Conservation (phyloP, 176 grass and related monocot species). For the Urochloa ruziziensis region DNA sequence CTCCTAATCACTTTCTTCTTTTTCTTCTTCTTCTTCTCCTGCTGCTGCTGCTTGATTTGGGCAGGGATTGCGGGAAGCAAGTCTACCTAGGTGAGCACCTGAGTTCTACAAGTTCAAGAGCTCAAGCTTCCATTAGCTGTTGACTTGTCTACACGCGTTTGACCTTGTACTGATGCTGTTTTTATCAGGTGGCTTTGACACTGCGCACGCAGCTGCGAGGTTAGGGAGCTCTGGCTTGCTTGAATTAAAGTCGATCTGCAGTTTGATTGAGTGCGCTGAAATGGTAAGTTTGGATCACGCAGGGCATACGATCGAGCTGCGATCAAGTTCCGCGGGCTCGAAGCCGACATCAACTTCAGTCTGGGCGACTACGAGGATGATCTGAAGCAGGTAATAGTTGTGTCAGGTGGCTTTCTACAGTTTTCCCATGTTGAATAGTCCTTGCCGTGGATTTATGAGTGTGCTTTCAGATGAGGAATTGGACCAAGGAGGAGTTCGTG, state of each 20-base stretch:
- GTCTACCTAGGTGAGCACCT: constrained; percentile 79
- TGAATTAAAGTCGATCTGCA: neutral
- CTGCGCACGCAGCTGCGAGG: constrained; percentile 90
- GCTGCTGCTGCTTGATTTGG: constrained; percentile 6
- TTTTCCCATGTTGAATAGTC: neutral
- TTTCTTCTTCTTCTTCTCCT: neutral
- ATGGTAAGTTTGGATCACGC: neutral
- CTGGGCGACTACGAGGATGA: constrained; percentile 88
- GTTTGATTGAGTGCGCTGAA: neutral
- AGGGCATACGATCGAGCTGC: constrained; percentile 95
- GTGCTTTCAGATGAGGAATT: constrained; percentile 73
- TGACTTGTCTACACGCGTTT: neutral
- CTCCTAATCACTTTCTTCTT: constrained; percentile 7
- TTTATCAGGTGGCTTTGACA: constrained; percentile 92
- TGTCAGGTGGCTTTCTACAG: neutral
- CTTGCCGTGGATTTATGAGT: neutral
- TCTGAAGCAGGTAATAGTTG: constrained; percentile 67
- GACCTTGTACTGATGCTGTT: constrained; percentile 5
- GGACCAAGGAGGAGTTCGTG: constrained; percentile 97
- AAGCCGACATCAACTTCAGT: constrained; percentile 97
- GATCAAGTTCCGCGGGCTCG: constrained; percentile 93
- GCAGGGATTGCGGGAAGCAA: constrained; percentile 97
- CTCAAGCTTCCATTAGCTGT: neutral
- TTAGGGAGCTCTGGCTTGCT: neutral
- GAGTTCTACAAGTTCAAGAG: neutral